Conservation (phyloP, 768 basidiomycete genomes). For the Clitopilus passeckerianus region DNA sequence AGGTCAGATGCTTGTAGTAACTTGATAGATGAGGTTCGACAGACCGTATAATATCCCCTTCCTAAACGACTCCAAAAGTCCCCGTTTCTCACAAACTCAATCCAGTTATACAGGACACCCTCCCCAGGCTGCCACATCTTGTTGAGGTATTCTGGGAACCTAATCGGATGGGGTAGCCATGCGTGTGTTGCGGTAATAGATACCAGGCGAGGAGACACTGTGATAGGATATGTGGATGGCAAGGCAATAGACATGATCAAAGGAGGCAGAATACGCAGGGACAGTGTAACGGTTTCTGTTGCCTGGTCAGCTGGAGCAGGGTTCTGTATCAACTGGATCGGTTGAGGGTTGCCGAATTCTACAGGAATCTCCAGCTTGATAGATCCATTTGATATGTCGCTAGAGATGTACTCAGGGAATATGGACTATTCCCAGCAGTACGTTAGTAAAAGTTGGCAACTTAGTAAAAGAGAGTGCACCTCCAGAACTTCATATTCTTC, state of each 20-base stretch:
- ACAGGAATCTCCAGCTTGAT: slow-evolving; percentile 64
- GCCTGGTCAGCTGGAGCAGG: neutral
- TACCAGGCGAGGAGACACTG: slow-evolving; percentile 45
- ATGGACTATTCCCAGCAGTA: slow-evolving; percentile 49
- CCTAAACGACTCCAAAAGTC: slow-evolving; percentile 48
- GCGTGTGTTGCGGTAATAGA: slow-evolving; percentile 51
- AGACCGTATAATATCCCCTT: neutral
- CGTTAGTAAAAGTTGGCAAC: neutral
- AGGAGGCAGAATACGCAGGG: slow-evolving; percentile 55
- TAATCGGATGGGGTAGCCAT: slow-evolving; percentile 46
- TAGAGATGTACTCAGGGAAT: slow-evolving; percentile 65
- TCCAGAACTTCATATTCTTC: slow-evolving; percentile 64
- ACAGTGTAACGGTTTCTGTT: slow-evolving; percentile 14
- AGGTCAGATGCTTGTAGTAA: neutral
- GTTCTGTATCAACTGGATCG: slow-evolving; percentile 26
- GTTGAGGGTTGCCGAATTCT: slow-evolving; percentile 43
- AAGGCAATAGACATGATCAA: slow-evolving; percentile 52
- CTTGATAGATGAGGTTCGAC: neutral
- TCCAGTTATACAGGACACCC: slow-evolving; percentile 62
- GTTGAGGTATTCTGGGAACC: slow-evolving; percentile 35
- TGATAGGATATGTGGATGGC: slow-evolving; percentile 51
- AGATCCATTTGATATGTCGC: slow-evolving; percentile 26
- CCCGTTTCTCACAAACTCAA: slow-evolving; percentile 66
- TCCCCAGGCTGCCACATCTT: slow-evolving; percentile 60
- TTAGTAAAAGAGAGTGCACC: slow-evolving; percentile 23